A percentile compares a stretch with the other conserved stretches of the same genome.
These are phyloP conservation scores for Pythium volutum DNA, from an alignment of 352 stramenopile genomes.

Conservation along the genomic window DNA sequence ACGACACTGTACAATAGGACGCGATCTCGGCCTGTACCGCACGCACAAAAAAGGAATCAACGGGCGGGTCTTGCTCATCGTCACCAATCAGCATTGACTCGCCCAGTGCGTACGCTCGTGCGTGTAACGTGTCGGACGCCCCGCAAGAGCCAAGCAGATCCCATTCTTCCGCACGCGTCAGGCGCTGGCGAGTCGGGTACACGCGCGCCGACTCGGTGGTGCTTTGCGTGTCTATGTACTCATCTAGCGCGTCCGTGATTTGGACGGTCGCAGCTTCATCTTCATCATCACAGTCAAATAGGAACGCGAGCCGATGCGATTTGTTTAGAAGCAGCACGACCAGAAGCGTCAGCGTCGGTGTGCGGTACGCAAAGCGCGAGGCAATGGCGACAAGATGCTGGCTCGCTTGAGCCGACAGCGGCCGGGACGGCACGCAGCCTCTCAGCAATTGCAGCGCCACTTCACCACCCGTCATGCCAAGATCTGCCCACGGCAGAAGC, in stretches of 20 bases:
- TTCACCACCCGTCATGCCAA: constrained; percentile 50
- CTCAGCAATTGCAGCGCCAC: constrained; percentile 38
- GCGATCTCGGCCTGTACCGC: background rate
- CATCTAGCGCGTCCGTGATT: constrained; percentile 21
- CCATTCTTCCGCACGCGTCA: constrained; percentile 12
- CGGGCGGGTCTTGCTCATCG: too few relatives aligned
- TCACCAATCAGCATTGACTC: too few relatives aligned
- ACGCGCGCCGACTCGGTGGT: too few relatives aligned
- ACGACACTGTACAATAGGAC: background rate
- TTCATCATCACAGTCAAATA: constrained; percentile 26
- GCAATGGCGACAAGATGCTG: constrained; percentile 7
- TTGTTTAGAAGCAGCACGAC: constrained; percentile 12
- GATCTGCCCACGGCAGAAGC: constrained; percentile 26
- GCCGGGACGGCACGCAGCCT: constrained; percentile 33
- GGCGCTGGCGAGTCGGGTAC: constrained; percentile 4
- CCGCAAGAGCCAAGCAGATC: constrained; percentile 7
- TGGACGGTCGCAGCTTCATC: background rate
- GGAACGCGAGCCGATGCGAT: constrained; percentile 29
- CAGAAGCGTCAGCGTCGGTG: constrained; percentile 3
- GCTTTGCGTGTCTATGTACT: constrained; percentile 15
- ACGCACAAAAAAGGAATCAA: too few relatives aligned
- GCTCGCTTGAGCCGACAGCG: constrained; percentile 19
- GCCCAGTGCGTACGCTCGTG: background rate
- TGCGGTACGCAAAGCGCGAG: constrained; percentile 1
- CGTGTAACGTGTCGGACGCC: background rate